These are phyloP conservation scores for Rosa multiflora DNA, from an alignment of 306 rosid species.

Conservation along the genomic window DNA sequence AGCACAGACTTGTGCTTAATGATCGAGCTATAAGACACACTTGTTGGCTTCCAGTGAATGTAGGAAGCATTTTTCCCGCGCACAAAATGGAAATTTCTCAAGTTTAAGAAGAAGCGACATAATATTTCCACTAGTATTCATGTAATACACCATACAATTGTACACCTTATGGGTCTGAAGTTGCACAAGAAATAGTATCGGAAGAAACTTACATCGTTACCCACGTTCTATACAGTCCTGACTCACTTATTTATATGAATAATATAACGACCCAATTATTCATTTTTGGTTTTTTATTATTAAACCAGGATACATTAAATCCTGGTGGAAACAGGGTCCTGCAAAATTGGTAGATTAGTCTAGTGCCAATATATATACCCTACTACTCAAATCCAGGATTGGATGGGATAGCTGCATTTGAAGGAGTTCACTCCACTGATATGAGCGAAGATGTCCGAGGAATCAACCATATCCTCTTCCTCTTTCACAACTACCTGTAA, in stretches of 20 bases:
- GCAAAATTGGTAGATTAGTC: slow-evolving; percentile 54
- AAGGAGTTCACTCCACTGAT: slow-evolving; percentile 99
- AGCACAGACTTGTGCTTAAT: neutral
- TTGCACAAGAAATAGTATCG: slow-evolving; percentile 14
- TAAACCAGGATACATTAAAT: slow-evolving; percentile 31
- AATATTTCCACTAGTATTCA: slow-evolving; percentile 8
- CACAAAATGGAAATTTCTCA: neutral
- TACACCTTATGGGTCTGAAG: slow-evolving; percentile 1
- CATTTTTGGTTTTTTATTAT: slow-evolving; percentile 21
- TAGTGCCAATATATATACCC: slow-evolving; percentile 19
- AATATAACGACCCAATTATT: slow-evolving; percentile 58
- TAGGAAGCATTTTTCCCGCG: neutral
- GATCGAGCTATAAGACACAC: neutral
- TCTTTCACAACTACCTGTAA: slow-evolving; percentile 85
- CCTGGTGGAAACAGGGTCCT: slow-evolving; percentile 56
- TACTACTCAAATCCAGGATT: slow-evolving; percentile 72
- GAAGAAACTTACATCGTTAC: slow-evolving; percentile 11
- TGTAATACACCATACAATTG: neutral
- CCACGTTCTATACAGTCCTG: slow-evolving; percentile 35
- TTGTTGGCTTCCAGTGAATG: neutral
- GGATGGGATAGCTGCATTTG: slow-evolving; percentile 87
- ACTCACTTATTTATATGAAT: slow-evolving; percentile 37
- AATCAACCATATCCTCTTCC: slow-evolving; percentile 92
- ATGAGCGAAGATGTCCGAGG: slow-evolving; percentile 93
- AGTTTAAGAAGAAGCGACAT: neutral